Evolutionary conservation across 176 grass and related monocot species (phyloP), one percentile per base, ranked within the genome.

Genomic region (Pharus latifolius): DNA sequence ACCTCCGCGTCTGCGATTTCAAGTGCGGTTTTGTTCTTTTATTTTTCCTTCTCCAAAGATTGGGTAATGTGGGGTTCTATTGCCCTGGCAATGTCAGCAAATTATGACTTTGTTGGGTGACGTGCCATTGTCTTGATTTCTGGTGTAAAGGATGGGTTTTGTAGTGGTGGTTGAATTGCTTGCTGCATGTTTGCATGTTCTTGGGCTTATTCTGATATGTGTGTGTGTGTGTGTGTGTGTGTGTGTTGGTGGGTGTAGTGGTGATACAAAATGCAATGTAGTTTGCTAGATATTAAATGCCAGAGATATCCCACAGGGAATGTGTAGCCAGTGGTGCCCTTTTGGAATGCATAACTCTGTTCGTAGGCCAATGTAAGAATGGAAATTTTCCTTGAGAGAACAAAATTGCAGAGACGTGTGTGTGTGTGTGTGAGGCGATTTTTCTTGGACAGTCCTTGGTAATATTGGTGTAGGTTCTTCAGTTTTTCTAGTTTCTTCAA

Each of bases 1-100:
- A 75, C 6, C 45, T 98, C 32, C 87, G 81, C 41, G 57, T 82
- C 3, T 92, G 94, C 56, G 84, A 83, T 52, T 85, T 53, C 67
- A 83, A 34, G 94, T 97, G 49, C 80, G 58, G 9, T 49, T 56
- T 45, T 47, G 10, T 17, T 25, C 56, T 78, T 4, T 66, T n/a
- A n/a, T n/a, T n/a, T 63, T 57, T 26, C 5, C 10, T 31, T 44
- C 34, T 10, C 17, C 17, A 45, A 28, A 60, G 30, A 8, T 43
- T 2, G 51, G 43, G 13, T 3, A 27, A 43, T 29, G 33, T 49
- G 16, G 13, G 37, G 42, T 43, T 30, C 22, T 28, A 3, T 15
- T 12, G 16, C 48, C 20, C 49, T 14, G 18, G 20, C 30, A n/a
- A 34, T 32, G 35, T 9, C 8, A 38, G 9, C 8, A 9, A 9